Conservation (phyloP, 805 yeast genomes). For the Lipomyces orientalis region DNA sequence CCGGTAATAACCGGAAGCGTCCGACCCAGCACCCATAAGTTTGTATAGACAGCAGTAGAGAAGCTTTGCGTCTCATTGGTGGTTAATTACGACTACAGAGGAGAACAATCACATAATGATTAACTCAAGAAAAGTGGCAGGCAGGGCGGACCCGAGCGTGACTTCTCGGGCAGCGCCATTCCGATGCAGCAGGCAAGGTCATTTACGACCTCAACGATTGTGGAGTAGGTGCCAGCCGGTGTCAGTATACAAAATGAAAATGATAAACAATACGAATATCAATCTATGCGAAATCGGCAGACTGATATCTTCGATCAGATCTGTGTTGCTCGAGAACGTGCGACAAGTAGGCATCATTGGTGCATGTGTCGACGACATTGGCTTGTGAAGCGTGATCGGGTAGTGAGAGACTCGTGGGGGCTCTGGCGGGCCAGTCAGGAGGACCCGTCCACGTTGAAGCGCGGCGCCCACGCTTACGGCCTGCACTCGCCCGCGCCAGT, state of each 20-base stretch:
- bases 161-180: neutral
- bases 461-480: neutral
- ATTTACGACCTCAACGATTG: neutral
- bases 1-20: too few relatives aligned
- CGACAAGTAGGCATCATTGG: too few relatives aligned
- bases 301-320: neutral
- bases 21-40: too few relatives aligned
- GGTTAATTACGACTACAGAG: neutral
- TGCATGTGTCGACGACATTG: neutral
- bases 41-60: neutral
- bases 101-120: neutral
- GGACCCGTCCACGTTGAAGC: neutral
- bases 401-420: neutral
- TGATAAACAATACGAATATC: too few relatives aligned
- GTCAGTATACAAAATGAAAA: too few relatives aligned
- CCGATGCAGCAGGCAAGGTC: neutral
- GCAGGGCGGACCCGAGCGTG: neutral
- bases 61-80: neutral
- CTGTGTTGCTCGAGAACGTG: too few relatives aligned
- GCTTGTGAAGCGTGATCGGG: neutral
- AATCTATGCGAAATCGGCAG: neutral
- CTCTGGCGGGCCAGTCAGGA: neutral
- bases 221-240: neutral
- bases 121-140: neutral
- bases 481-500: slow-evolving; percentile 1